Base-by-base conservation (phyloP, 345 rosid genomes). In the Gossypium mustelinum region DNA sequence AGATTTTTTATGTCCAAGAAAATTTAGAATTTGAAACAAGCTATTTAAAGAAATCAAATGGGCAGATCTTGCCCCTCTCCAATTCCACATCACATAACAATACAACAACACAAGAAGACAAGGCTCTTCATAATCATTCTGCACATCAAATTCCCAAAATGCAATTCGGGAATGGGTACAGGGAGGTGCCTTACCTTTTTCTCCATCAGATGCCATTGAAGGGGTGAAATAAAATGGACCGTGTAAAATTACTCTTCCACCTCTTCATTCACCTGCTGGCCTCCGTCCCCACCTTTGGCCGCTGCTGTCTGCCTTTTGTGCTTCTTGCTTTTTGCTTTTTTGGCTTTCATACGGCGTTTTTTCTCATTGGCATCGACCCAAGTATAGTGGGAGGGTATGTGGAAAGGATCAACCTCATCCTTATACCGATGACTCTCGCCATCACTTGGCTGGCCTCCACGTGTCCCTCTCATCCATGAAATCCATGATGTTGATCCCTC, bases 361-460 rank as follows among this genome's bases (percentile, higher is more conserved):
- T 94, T 94, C 84, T 89, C 98, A 51, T 85, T 90, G 70, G 97
- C 87, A 82, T 94, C 95, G 34, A 94, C 87, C 98, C 98, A 94
- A 16, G 89, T 86, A 74, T 94, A 92, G 77, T 91, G 89, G 1
- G 90, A 73, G 3, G 97, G 98, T 79, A 94, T 84, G 82, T 73
- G 84, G 83, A 94, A 94, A 47, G 97, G 97, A 76, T 94, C 94
- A 18, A 70, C 76, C 66, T 92, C 98, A 57, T 94, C 98, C 80
- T 86, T 89, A 70, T 75, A 86, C 73, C 89, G 87, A 78, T 85
- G 91, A 78, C 95, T 84, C 41, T 91, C 97, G 27, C 89, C 78
- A 70, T 91, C 94, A 72, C 85, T 89, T 77, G 95, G 86, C 79
- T 89, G 93, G 50, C 89, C 93, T 63, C 91, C 89, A 16, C 83